phyloP scores from a whole-genome alignment of 2,329 filamentous ascomycete genomes.

The Fusarium luffae region DNA sequence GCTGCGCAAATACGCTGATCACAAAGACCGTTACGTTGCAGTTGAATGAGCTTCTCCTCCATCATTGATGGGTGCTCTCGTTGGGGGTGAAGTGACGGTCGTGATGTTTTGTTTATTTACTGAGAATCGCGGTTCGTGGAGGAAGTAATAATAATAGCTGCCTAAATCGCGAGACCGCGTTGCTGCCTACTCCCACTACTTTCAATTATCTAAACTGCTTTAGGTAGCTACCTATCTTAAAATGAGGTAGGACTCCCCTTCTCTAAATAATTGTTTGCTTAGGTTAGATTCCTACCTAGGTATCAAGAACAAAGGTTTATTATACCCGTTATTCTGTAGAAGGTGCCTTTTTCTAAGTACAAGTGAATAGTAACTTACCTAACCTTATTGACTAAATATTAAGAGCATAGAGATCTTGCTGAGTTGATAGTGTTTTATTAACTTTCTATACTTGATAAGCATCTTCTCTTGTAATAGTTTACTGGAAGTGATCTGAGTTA shows the following conservation, averaged over 20 bases:
- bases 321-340: too few species aligned
- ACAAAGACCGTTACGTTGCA: not conserved
- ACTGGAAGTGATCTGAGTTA: rapidly evolving
- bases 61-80: not conserved
- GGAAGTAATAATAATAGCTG: not conserved
- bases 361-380: too few species aligned
- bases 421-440: too few species aligned
- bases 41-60: not conserved
- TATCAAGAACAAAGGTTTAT: too few species aligned
- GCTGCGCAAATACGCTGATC: not conserved
- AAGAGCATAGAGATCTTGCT: too few species aligned
- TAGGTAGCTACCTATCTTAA: not conserved
- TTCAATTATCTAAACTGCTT: rapidly evolving
- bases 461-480: too few species aligned
- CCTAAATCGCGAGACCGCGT: not conserved
- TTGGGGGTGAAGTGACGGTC: not conserved
- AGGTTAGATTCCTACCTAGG: not conserved
- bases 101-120: not conserved
- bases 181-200: not conserved
- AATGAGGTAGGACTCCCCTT: rapidly evolving
- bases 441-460: too few species aligned
- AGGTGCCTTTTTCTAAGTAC: too few species aligned
- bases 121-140: rapidly evolving
- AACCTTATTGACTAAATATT: too few species aligned
- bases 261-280: not conserved